Evolutionary conservation across 2,329 filamentous ascomycete species (phyloP).

Genomic region (Graphilbum fragrans): DNA sequence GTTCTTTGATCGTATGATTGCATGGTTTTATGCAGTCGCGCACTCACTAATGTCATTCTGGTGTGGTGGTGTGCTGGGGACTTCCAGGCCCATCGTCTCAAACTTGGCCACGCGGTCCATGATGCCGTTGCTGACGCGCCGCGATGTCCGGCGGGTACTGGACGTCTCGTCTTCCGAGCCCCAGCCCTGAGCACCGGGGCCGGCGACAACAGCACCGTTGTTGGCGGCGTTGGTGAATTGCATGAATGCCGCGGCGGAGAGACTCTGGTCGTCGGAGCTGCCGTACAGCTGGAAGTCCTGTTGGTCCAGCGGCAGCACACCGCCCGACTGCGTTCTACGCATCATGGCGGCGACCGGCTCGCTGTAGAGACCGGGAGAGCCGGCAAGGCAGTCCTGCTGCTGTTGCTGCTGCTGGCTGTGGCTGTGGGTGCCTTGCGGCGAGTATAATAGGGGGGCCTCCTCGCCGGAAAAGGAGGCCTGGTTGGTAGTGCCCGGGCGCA

Average conservation of each 20-base stretch:
- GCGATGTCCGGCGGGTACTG: conserved; percentile 26
- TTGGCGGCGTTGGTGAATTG: conserved; percentile 28
- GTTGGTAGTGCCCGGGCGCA: conserved; percentile 57
- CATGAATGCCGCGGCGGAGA: conserved; percentile 21
- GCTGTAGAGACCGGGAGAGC: conserved; percentile 35
- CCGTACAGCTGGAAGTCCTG: conserved; percentile 38
- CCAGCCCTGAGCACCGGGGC: conserved; percentile 31
- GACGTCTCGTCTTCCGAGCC: conserved; percentile 35
- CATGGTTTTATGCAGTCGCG: no score
- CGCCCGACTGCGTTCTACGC: conserved; percentile 25
- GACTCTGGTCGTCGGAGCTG: conserved; percentile 20
- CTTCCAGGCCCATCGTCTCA: conserved; percentile 37
- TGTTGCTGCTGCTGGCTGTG: conserved; percentile 7
- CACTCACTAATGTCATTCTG: conserved; percentile 33
- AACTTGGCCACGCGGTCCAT: conserved; percentile 48
- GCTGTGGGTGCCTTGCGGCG: conserved; percentile 43
- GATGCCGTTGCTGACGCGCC: conserved; percentile 49
- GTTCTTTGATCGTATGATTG: neutral
- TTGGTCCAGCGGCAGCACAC: conserved; percentile 15
- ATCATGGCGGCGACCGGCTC: conserved; percentile 30
- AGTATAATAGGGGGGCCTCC: conserved; percentile 39
- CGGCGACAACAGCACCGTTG: conserved; percentile 14
- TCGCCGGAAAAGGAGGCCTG: conserved; percentile 18
- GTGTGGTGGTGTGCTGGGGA: conserved; percentile 48
- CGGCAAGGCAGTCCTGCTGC: conserved; percentile 20